Conservation (phyloP, 1,284 basidiomycete species). For the Trametes polyzona region DNA sequence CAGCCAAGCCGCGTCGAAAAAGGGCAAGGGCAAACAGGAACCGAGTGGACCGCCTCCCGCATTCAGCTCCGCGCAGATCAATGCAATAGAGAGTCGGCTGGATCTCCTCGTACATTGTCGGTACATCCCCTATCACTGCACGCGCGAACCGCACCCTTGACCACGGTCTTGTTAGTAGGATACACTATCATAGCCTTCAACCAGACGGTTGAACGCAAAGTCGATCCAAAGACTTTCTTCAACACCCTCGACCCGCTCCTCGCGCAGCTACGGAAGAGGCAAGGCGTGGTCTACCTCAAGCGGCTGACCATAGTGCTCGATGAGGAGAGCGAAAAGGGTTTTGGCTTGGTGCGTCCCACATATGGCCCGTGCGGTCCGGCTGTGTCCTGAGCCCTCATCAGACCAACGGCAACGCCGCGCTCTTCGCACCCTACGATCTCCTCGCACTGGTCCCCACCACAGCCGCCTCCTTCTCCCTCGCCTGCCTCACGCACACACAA, state of each 20-base stretch:
- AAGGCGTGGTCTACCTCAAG: constrained; percentile 65
- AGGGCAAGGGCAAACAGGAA: constrained; percentile 45
- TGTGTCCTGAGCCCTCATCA: constrained; percentile 31
- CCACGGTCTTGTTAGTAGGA: constrained; percentile 59
- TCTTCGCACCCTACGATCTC: constrained; percentile 73
- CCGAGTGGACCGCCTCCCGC: constrained; percentile 23
- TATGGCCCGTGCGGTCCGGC: not conserved
- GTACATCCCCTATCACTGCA: constrained; percentile 27
- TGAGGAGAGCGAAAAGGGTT: constrained; percentile 80
- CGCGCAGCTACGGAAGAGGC: constrained; percentile 53
- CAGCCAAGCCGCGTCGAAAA: constrained; percentile 36
- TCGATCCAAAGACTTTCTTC: constrained; percentile 69
- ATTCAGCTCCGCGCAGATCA: constrained; percentile 44
- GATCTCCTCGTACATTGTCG: constrained; percentile 50
- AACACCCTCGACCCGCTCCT: constrained; percentile 63
- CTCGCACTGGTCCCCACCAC: constrained; percentile 77
- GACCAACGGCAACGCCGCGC: constrained; percentile 62
- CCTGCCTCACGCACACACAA: constrained; percentile 80
- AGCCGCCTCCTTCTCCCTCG: constrained; percentile 70
- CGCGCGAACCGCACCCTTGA: too few species aligned
- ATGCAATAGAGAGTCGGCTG: constrained; percentile 45
- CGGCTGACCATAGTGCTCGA: constrained; percentile 74
- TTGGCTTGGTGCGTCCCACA: constrained; percentile 61
- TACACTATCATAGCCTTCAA: constrained; percentile 76
- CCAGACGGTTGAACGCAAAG: constrained; percentile 65